A percentile compares a stretch with the other conserved stretches of the same genome.
These are phyloP conservation scores for Jackrogersella multiformis DNA, from an alignment of 495 filamentous ascomycete genomes.

Conservation along the genomic window DNA sequence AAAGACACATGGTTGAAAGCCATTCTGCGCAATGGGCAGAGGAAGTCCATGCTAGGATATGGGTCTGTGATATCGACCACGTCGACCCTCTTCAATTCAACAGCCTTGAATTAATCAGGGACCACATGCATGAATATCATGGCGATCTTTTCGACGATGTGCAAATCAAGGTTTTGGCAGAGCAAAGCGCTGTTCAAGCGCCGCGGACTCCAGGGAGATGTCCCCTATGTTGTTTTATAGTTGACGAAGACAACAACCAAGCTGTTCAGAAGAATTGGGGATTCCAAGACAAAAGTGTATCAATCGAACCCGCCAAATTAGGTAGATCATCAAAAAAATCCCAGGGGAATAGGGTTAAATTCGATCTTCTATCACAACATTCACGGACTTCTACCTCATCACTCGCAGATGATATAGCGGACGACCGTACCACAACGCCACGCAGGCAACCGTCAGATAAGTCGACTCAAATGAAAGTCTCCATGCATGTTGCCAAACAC, in stretches of 20 bases:
- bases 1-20: neutral
- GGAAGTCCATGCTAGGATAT: neutral
- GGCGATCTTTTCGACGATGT: neutral
- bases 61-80: constrained; percentile 2
- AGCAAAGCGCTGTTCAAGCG: neutral
- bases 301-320: neutral
- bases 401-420: neutral
- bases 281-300: neutral
- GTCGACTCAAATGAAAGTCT: neutral
- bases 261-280: neutral
- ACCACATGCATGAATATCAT: neutral
- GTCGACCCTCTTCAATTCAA: neutral
- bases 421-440: neutral
- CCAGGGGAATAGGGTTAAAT: neutral
- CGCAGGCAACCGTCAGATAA: neutral
- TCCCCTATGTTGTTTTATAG: neutral
- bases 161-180: too few species aligned
- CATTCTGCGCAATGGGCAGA: neutral
- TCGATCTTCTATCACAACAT: neutral
- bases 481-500: neutral
- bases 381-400: neutral
- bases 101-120: neutral
- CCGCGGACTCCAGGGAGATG: neutral
- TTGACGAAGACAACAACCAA: neutral
- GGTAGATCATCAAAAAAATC: neutral